These are phyloP conservation scores for Skeletonema tropicum DNA, from an alignment of 108 stramenopile species.

Conservation along the genomic window DNA sequence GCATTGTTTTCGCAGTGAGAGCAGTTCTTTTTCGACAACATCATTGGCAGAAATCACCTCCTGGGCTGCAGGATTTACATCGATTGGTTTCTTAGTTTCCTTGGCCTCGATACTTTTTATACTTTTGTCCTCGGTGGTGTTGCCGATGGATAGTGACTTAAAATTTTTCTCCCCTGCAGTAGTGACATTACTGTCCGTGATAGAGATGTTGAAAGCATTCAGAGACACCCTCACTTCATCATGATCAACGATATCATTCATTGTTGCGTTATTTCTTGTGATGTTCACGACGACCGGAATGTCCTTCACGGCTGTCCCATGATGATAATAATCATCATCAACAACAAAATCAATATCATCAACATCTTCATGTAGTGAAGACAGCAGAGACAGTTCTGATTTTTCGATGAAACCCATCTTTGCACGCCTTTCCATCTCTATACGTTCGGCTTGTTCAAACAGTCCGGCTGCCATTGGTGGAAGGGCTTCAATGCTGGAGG, in stretches of 20 bases:
- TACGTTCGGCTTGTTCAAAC: conserved; percentile 5
- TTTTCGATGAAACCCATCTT: not conserved
- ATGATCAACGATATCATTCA: not conserved
- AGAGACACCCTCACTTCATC: not conserved
- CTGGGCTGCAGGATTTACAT: not conserved
- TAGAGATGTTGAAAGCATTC: not conserved
- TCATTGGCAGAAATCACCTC: not conserved
- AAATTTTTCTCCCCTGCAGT: not conserved
- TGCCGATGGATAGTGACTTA: not conserved
- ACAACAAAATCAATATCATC: not conserved
- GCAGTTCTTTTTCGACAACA: conserved; percentile 19
- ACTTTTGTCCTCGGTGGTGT: not conserved
- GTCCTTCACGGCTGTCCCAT: not conserved
- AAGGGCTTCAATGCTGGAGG: not conserved
- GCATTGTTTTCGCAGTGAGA: conserved; percentile 15
- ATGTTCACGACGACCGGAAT: not conserved
- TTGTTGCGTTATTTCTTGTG: not conserved
- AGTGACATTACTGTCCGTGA: not conserved
- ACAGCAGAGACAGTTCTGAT: not conserved
- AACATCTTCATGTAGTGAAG: not conserved
- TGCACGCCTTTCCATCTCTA: not conserved
- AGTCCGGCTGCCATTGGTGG: not conserved
- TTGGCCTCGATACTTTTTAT: not conserved
- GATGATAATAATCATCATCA: not conserved
- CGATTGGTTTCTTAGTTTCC: not conserved